Conservation (phyloP, 306 rosid genomes). For the Albizia julibrissin region DNA sequence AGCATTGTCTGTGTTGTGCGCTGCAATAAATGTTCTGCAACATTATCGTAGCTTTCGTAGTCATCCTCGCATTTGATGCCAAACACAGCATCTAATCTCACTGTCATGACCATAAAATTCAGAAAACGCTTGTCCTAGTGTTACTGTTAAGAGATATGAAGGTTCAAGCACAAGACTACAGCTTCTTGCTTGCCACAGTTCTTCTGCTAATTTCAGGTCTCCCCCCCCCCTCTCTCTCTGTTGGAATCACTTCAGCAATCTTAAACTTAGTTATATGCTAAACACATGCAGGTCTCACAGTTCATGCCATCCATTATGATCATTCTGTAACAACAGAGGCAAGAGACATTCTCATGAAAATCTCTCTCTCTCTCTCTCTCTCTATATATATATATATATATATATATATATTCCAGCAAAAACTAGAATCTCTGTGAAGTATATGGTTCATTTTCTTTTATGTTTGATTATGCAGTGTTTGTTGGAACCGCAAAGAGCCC, state of each 20-base stretch:
- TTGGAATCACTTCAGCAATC: neutral
- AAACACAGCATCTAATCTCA: neutral
- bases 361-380: neutral
- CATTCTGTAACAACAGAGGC: constrained; percentile 67
- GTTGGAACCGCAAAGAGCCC: constrained; percentile 53
- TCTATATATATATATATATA: too few species aligned
- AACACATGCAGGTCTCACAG: constrained; percentile 50
- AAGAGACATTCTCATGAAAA: constrained; percentile 30
- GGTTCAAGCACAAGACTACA: constrained; percentile 27
- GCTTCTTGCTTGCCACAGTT: constrained; percentile 36
- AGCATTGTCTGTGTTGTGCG: neutral
- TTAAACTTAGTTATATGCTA: constrained; percentile 10
- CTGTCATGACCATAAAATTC: neutral
- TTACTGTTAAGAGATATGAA: constrained; percentile 45
- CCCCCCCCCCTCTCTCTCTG: neutral
- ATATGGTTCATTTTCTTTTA: neutral
- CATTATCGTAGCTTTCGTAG: neutral
- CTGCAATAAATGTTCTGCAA: neutral
- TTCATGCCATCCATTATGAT: constrained; percentile 53
- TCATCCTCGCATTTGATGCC: constrained; percentile 24
- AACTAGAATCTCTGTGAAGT: neutral
- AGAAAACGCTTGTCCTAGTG: constrained; percentile 15
- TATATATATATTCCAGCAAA: neutral
- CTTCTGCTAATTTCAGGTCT: constrained; percentile 58
- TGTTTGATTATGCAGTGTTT: constrained; percentile 58